Evolutionary conservation across 352 stramenopile genomes (phyloP).

Genomic region (Phytophthora palmivora): DNA sequence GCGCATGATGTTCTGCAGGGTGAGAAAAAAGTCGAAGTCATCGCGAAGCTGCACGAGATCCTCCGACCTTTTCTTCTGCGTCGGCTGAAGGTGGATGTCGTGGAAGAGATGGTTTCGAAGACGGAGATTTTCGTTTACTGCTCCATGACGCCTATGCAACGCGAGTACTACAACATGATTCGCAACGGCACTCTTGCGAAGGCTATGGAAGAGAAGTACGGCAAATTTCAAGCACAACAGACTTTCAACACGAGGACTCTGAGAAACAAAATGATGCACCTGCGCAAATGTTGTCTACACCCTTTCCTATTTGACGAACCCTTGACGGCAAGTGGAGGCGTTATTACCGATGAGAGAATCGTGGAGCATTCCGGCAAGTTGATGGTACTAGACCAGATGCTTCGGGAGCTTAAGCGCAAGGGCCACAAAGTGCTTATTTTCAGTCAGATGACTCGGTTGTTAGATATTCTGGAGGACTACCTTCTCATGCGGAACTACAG

Average conservation of each 20-base stretch:
- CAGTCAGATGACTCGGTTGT: conserved; percentile 97
- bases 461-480: conserved; percentile 99
- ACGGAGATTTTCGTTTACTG: conserved; percentile 98
- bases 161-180: conserved; percentile 96
- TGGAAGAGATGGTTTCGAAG: conserved; percentile 95
- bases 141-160: conserved; percentile 94
- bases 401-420: conserved; percentile 94
- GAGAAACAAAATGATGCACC: conserved; percentile 81
- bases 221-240: conserved; percentile 53
- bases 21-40: conserved; percentile 93
- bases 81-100: conserved; percentile 95
- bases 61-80: conserved; percentile 96
- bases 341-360: conserved; percentile 88
- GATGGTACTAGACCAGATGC: conserved; percentile 98
- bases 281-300: conserved; percentile 91
- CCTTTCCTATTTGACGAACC: conserved; percentile 91
- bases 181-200: conserved; percentile 88
- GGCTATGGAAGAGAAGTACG: conserved; percentile 86
- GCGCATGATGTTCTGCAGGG: conserved; percentile 90
- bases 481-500: conserved; percentile 86
- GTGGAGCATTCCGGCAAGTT: conserved; percentile 97
- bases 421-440: conserved; percentile 99
- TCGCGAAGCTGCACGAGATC: conserved; percentile 98
- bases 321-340: conserved; percentile 53
- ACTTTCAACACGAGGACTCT: conserved; percentile 63